phyloP scores from a whole-genome alignment of 2,329 filamentous ascomycete species.

The Lasiodiplodia citricola region DNA sequence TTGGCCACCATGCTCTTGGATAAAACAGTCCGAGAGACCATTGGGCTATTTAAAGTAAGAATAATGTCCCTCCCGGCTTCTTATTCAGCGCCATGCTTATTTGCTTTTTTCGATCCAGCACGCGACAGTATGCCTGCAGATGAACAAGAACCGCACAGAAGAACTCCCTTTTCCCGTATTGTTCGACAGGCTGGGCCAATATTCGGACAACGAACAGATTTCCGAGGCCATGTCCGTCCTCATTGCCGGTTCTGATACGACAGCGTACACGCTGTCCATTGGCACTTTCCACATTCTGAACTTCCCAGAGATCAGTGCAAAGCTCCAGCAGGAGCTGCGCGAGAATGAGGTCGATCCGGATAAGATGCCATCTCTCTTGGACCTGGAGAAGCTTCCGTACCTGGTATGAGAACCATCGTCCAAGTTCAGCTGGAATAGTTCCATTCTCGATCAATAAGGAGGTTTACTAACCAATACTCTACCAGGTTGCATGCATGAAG shows the following conservation, averaged over 20 bases:
- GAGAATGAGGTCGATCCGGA: neutral
- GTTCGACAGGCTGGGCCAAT: neutral
- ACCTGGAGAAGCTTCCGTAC: neutral
- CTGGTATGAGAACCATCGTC: neutral
- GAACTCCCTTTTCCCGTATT: neutral
- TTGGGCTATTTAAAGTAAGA: neutral
- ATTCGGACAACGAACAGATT: neutral
- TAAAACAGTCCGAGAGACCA: neutral
- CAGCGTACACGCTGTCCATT: neutral
- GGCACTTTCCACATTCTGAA: neutral
- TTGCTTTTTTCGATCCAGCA: neutral
- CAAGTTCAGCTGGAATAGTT: neutral
- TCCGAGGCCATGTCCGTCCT: neutral
- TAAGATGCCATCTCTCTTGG: neutral
- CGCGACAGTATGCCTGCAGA: neutral
- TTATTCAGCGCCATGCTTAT: neutral
- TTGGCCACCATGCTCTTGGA: neutral
- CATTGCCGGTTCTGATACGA: constrained; percentile 1
- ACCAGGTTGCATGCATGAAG: neutral
- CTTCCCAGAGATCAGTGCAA: neutral
- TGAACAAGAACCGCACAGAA: neutral
- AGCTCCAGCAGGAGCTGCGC: neutral
- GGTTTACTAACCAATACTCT: too few relatives aligned
- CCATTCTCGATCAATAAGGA: too few relatives aligned
- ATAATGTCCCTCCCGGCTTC: neutral